Percentiles rank a stretch among this genome's conserved stretches.
Conservation (phyloP, 805 yeast species). For the Myxozyma lipomycoides region DNA sequence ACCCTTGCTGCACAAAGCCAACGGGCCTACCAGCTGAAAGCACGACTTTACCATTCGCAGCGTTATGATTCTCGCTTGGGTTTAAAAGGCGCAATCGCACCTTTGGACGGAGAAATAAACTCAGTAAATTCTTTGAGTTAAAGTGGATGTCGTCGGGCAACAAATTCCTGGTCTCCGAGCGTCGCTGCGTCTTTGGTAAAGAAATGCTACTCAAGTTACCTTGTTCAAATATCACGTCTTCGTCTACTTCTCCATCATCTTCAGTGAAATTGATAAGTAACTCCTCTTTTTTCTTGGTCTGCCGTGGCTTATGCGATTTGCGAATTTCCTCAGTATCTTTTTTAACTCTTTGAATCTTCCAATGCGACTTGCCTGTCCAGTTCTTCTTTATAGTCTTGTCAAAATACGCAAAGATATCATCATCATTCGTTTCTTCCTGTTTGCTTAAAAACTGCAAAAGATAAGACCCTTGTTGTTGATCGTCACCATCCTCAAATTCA, state of each 20-base stretch:
- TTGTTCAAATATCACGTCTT: conserved; percentile 42
- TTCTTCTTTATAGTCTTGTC: conserved; percentile 64
- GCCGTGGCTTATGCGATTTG: conserved; percentile 12
- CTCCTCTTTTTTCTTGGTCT: conserved; percentile 36
- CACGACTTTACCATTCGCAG: conserved; percentile 1
- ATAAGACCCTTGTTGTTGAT: conserved; percentile 5
- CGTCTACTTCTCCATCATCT: conserved; percentile 40
- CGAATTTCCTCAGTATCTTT: conserved; percentile 8
- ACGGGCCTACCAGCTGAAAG: conserved; percentile 7
- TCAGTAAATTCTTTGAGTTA: conserved; percentile 62
- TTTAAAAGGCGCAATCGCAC: conserved; percentile 15
- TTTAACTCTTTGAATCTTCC: conserved; percentile 71
- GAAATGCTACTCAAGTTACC: conserved; percentile 40
- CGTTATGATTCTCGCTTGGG: conserved; percentile 1
- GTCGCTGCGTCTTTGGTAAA: conserved; percentile 42
- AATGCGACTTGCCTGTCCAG: conserved; percentile 86
- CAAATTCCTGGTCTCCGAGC: conserved; percentile 45
- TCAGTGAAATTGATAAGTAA: conserved; percentile 45
- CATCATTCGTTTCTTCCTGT: conserved; percentile 18
- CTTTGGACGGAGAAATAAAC: conserved; percentile 64
- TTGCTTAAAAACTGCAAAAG: conserved; percentile 12
- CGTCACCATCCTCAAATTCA: conserved; percentile 30
- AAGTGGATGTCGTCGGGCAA: conserved; percentile 74
- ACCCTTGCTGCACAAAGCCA: conserved; percentile 21
- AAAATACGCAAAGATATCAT: conserved; percentile 65